Evolutionary conservation across 768 basidiomycete species (phyloP).

Genomic region (Pholiota conissans): DNA sequence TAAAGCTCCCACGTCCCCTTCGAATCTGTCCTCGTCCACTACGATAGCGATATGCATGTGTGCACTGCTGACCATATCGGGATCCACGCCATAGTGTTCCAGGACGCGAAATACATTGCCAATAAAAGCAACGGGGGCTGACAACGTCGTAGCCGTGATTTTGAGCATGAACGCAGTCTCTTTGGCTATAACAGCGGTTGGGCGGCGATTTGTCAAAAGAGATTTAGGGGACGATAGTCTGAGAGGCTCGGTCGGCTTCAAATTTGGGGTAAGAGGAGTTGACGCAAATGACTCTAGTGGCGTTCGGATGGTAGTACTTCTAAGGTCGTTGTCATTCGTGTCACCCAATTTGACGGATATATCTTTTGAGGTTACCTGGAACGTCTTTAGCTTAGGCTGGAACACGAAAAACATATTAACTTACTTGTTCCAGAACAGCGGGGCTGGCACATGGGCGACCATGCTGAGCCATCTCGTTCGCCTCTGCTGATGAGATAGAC

Average conservation of each 20-base stretch:
- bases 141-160: background rate
- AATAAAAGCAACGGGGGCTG: background rate
- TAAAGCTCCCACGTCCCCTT: constrained; percentile 63
- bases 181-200: constrained; percentile 6
- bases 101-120: background rate
- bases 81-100: constrained; percentile 62
- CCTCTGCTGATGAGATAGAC: constrained; percentile 89
- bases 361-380: background rate
- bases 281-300: background rate
- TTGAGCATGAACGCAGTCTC: constrained; percentile 4
- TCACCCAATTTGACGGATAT: background rate
- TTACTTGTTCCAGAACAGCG: background rate
- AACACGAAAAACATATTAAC: background rate
- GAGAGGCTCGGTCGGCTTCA: background rate
- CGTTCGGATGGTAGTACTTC: background rate
- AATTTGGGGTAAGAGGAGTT: background rate
- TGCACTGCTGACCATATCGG: constrained; percentile 90
- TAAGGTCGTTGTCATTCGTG: background rate
- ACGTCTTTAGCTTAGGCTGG: too few species aligned
- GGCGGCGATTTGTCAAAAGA: constrained; percentile 1
- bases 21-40: constrained; percentile 67
- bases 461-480: constrained; percentile 92
- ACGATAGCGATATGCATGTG: constrained; percentile 96
- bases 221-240: background rate
- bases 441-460: constrained; percentile 62